These are phyloP conservation scores for Fraxinus sp. DNA, from an alignment of 305 asterid species.

Conservation along the genomic window DNA sequence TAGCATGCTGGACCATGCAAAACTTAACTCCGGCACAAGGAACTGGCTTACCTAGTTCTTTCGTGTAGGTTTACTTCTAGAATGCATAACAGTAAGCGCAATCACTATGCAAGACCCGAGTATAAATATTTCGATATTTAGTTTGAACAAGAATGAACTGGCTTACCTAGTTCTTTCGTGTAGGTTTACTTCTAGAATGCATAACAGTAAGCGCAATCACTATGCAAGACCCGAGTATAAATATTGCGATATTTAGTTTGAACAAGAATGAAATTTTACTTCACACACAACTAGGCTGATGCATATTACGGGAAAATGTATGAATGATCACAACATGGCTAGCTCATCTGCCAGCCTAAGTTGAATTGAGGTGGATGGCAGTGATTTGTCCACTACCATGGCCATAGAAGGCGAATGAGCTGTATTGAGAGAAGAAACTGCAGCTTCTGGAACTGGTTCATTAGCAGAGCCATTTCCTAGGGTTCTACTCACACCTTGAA, in stretches of 20 bases:
- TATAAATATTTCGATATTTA: neutral
- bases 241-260: neutral
- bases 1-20: neutral
- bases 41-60: neutral
- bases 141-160: neutral
- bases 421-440: slow-evolving; percentile 34
- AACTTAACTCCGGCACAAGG: neutral
- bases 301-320: neutral
- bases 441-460: slow-evolving; percentile 37
- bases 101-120: neutral
- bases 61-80: neutral
- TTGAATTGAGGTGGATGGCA: slow-evolving; percentile 78
- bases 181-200: neutral
- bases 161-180: neutral
- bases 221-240: neutral
- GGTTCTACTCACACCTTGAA: slow-evolving; percentile 79
- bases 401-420: slow-evolving; percentile 57
- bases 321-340: neutral
- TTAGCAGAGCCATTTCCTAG: slow-evolving; percentile 62
- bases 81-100: neutral
- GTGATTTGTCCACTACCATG: slow-evolving; percentile 59
- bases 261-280: neutral
- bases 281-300: neutral
- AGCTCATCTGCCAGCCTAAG: slow-evolving; percentile 61
- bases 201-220: neutral